Evolutionary conservation across 176 grass and related monocot species (phyloP).

Genomic region (Zoysia japonica): DNA sequence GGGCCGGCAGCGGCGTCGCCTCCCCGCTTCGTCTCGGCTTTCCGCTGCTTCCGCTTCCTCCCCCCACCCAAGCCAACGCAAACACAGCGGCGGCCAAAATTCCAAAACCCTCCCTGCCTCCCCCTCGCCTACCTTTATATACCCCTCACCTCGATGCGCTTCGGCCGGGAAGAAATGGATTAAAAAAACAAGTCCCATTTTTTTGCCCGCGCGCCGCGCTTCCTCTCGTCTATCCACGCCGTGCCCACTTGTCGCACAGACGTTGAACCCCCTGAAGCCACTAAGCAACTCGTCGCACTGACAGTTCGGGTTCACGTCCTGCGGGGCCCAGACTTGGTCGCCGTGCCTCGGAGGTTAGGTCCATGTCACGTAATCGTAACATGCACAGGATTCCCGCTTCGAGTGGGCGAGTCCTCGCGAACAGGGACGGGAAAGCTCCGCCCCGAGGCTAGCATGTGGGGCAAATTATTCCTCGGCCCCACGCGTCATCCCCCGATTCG

Average conservation of each 20-base stretch:
- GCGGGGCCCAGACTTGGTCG: neutral
- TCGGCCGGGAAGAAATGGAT: constrained; percentile 29
- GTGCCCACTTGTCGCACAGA: constrained; percentile 38
- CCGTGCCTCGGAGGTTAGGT: neutral
- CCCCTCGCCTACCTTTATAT: constrained; percentile 43
- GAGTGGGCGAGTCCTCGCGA: neutral
- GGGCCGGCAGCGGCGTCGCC: constrained; percentile 13
- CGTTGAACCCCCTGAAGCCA: constrained; percentile 4
- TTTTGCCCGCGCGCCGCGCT: constrained; percentile 8
- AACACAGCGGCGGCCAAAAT: constrained; percentile 50
- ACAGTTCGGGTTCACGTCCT: neutral
- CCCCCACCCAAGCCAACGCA: constrained; percentile 21
- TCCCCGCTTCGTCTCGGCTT: constrained; percentile 32
- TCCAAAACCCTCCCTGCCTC: constrained; percentile 48
- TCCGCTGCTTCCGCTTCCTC: constrained; percentile 16
- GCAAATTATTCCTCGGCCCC: neutral
- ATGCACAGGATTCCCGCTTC: constrained; percentile 5
- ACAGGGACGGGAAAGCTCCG: constrained; percentile 14
- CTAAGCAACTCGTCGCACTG: neutral
- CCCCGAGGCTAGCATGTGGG: constrained; percentile 36
- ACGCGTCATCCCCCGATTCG: neutral
- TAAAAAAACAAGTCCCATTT: constrained; percentile 19
- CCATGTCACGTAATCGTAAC: neutral
- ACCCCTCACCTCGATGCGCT: constrained; percentile 15
- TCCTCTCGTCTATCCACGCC: constrained; percentile 34